These are phyloP conservation scores for Wickerhamomyces rabaulensis DNA, from an alignment of 805 yeast genomes.

Conservation along the genomic window DNA sequence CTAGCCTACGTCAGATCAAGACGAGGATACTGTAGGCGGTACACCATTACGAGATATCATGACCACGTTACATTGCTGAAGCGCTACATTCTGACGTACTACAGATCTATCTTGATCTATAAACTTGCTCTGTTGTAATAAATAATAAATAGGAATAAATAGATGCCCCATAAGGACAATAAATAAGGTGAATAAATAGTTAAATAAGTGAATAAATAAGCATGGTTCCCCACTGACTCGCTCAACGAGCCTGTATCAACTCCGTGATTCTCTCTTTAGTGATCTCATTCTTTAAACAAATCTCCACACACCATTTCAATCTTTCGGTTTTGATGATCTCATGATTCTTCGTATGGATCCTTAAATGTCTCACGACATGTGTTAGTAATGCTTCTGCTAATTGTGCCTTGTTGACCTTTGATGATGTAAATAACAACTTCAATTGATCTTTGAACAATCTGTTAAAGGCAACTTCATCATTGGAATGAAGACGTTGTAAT, in stretches of 20 bases:
- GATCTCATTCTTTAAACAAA: constrained; percentile 4
- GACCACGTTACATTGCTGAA: too few species aligned
- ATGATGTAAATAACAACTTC: constrained; percentile 1
- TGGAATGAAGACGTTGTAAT: background rate
- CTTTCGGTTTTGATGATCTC: constrained; percentile 5
- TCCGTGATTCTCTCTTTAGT: background rate
- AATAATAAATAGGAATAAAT: constrained; percentile 1
- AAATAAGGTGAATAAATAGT: background rate
- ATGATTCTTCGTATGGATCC: background rate
- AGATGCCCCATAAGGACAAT: background rate
- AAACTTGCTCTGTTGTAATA: background rate
- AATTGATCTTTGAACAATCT: constrained; percentile 1
- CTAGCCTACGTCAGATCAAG: too few species aligned
- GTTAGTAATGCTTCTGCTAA: constrained; percentile 5
- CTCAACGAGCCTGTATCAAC: background rate
- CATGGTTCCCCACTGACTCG: background rate
- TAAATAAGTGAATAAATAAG: background rate
- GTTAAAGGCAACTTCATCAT: constrained; percentile 3
- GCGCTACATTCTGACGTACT: too few species aligned
- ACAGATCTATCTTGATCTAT: too few species aligned
- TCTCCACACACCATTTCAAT: constrained; percentile 3
- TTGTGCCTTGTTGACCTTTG: constrained; percentile 2
- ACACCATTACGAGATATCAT: too few species aligned
- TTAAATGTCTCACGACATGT: constrained; percentile 2
- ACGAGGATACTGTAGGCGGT: too few species aligned